These are phyloP conservation scores for Amanita thiersii DNA, from an alignment of 768 basidiomycete species.

Conservation along the genomic window DNA sequence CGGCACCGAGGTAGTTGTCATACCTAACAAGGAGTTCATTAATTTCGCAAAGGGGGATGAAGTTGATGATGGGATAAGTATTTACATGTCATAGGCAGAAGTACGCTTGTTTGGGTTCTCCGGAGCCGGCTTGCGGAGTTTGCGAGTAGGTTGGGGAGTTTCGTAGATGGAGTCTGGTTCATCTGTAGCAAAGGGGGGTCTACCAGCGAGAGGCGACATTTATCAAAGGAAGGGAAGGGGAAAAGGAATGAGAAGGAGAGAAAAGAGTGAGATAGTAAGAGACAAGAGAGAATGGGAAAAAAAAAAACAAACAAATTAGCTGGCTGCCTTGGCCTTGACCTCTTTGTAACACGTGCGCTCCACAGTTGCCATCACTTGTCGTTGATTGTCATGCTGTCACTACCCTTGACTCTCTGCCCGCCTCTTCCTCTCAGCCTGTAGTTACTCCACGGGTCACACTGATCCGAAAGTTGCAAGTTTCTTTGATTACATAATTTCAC, in stretches of 20 bases:
- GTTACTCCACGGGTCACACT: background rate
- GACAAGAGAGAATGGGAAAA: slow-evolving; percentile 1
- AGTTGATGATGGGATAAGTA: slow-evolving; percentile 11
- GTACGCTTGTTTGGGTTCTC: slow-evolving; percentile 47
- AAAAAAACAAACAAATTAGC: background rate
- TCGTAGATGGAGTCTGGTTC: slow-evolving; percentile 57
- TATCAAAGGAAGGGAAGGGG: slow-evolving; percentile 7
- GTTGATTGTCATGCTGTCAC: no score
- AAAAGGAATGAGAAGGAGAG: background rate
- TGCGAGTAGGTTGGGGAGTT: slow-evolving; percentile 30
- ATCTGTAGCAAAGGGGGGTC: slow-evolving; percentile 63
- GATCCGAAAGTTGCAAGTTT: no score
- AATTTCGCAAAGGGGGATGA: slow-evolving; percentile 9
- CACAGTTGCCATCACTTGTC: background rate
- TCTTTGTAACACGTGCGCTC: background rate
- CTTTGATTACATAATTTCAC: background rate
- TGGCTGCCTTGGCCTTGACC: no score
- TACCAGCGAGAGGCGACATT: slow-evolving; percentile 47
- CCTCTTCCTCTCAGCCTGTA: background rate
- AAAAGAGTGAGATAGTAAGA: background rate
- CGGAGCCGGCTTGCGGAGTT: slow-evolving; percentile 36
- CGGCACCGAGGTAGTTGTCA: slow-evolving; percentile 45
- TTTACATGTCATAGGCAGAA: slow-evolving; percentile 66
- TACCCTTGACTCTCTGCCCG: no score
- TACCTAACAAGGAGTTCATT: slow-evolving; percentile 35